A percentile compares a stretch with the other conserved stretches of the same genome.
Evolutionary conservation across 2,329 filamentous ascomycete species (phyloP).

Genomic region (Zasmidium cellare): DNA sequence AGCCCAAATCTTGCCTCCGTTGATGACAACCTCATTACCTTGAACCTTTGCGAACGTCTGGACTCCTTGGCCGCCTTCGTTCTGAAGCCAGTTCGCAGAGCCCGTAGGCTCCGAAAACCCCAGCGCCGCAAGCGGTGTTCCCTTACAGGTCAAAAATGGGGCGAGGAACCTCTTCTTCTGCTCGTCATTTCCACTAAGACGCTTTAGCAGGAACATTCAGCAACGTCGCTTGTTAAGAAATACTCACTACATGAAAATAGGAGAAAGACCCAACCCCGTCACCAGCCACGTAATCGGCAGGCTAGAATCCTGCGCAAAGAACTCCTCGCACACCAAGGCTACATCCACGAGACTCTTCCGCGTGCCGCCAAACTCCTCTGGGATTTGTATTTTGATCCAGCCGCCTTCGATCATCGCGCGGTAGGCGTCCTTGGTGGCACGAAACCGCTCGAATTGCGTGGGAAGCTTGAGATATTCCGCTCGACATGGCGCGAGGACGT

Average conservation of each 20-base stretch:
- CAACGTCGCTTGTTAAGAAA: no score
- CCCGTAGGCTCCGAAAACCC: neutral
- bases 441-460: neutral
- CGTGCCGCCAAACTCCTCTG: neutral
- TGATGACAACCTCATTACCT: neutral
- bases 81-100: neutral
- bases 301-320: conserved; percentile 8
- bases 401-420: neutral
- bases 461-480: neutral
- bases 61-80: neutral
- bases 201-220: no score
- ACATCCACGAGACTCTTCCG: conserved; percentile 7
- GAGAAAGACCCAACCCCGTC: neutral
- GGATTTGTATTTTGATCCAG: conserved; percentile 1
- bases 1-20: neutral
- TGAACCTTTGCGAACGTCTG: neutral
- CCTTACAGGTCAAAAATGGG: neutral
- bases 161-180: no score
- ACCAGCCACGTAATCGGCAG: conserved; percentile 7
- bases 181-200: no score
- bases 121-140: neutral
- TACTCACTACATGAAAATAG: conserved; percentile 8
- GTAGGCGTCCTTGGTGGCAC: neutral
- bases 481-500: neutral
- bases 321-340: conserved; percentile 3